Conservation (phyloP, 139 green algal genomes). For the Desmodesmus armatus region DNA sequence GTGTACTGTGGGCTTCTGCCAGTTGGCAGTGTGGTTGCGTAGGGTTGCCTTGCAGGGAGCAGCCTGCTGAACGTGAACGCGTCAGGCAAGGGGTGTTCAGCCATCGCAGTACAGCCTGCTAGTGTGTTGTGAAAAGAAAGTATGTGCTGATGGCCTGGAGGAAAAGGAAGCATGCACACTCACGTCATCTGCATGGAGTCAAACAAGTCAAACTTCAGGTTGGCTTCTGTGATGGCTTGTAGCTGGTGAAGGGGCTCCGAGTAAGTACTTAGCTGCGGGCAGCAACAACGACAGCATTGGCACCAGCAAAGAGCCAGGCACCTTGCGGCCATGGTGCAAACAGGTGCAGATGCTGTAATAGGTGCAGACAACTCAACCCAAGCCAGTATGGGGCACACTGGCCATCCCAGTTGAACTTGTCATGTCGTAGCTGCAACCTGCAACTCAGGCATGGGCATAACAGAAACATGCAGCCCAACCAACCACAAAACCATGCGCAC, state of each 20-base stretch:
- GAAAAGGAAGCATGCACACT: background rate
- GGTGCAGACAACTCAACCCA: no score
- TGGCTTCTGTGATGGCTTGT: constrained; percentile 58
- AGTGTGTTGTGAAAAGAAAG: background rate
- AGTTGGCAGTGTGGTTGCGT: background rate
- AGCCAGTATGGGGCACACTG: no score
- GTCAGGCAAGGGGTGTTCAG: background rate
- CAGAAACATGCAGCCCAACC: no score
- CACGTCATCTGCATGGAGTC: constrained; percentile 60
- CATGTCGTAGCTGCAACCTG: no score
- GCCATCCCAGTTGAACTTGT: no score
- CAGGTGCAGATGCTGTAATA: background rate
- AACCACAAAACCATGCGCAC: no score
- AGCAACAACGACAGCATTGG: background rate
- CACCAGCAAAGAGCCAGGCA: background rate
- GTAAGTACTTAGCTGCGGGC: no score
- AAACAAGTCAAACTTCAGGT: constrained; percentile 67
- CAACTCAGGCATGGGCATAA: no score
- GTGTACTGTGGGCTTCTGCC: background rate
- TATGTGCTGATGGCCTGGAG: background rate
- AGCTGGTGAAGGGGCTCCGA: constrained; percentile 35
- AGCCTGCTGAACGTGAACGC: background rate
- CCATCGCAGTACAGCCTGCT: background rate
- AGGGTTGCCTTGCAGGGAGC: background rate
- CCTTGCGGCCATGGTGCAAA: background rate